phyloP scores from a whole-genome alignment of 768 basidiomycete species.

The Tylopilus plumbeoviolaceoides region DNA sequence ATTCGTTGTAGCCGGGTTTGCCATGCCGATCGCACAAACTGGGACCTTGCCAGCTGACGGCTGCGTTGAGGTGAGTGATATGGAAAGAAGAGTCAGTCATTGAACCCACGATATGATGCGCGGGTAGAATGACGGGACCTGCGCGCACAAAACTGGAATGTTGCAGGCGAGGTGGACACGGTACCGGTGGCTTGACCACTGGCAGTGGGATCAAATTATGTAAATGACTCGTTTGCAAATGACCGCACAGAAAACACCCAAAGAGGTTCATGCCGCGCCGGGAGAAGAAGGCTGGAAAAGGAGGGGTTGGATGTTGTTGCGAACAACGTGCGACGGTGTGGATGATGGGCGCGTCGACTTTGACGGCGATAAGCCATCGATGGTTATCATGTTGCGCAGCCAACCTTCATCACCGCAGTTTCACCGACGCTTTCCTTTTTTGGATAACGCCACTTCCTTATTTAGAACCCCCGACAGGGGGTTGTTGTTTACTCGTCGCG shows the following conservation, averaged over 20 bases:
- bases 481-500: slow-evolving; percentile 11
- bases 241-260: background rate
- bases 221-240: background rate
- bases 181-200: too few species aligned
- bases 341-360: slow-evolving; percentile 1
- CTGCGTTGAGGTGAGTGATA: background rate
- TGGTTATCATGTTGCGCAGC: slow-evolving; percentile 7
- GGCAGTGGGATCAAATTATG: too few species aligned
- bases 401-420: slow-evolving; percentile 17
- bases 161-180: background rate
- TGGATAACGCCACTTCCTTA: slow-evolving; percentile 18
- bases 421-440: slow-evolving; percentile 20
- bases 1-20: background rate
- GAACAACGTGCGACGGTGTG: slow-evolving; percentile 15
- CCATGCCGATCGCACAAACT: background rate
- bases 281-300: slow-evolving; percentile 2
- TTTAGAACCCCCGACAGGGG: slow-evolving; percentile 19
- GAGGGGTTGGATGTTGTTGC: background rate
- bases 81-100: background rate
- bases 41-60: background rate
- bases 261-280: background rate
- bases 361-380: slow-evolving; percentile 18
- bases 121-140: background rate
- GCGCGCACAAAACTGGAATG: background rate
- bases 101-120: background rate